These are phyloP conservation scores for Phytopythium aichiense DNA, from an alignment of 352 stramenopile genomes.

Conservation along the genomic window DNA sequence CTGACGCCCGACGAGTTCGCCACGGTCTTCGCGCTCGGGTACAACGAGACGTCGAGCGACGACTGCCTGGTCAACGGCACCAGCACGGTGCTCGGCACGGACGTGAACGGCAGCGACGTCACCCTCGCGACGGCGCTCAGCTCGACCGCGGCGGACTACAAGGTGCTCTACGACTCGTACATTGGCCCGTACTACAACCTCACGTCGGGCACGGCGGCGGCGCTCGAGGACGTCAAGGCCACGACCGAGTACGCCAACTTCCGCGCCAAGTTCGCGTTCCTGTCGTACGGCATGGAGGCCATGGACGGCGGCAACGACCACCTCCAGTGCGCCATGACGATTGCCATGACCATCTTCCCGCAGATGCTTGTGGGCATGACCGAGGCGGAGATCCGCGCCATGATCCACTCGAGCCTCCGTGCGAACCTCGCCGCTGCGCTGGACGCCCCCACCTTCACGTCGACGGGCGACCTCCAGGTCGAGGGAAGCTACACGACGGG, in stretches of 20 bases:
- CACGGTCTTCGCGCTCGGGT: slow-evolving; percentile 41
- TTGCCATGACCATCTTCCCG: slow-evolving; percentile 56
- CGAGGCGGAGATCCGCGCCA: slow-evolving; percentile 35
- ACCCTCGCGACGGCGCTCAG: slow-evolving; percentile 30
- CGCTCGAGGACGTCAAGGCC: slow-evolving; percentile 34
- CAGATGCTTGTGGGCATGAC: slow-evolving; percentile 56
- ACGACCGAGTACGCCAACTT: slow-evolving; percentile 52
- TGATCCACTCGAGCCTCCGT: slow-evolving; percentile 45
- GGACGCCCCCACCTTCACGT: slow-evolving; percentile 33
- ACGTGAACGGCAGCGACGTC: slow-evolving; percentile 34
- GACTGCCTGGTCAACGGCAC: slow-evolving; percentile 39
- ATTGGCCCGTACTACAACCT: slow-evolving; percentile 43
- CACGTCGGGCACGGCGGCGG: slow-evolving; percentile 15
- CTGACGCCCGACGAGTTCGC: slow-evolving; percentile 38
- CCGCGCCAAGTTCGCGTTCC: slow-evolving; percentile 46
- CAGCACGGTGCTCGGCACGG: slow-evolving; percentile 37
- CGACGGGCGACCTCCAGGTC: slow-evolving; percentile 29
- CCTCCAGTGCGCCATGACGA: slow-evolving; percentile 29
- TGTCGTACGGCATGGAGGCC: slow-evolving; percentile 40
- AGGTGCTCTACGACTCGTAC: slow-evolving; percentile 51
- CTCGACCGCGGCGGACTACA: slow-evolving; percentile 36
- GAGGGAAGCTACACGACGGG: slow-evolving; percentile 45
- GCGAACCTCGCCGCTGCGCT: slow-evolving; percentile 44
- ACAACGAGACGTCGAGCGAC: slow-evolving; percentile 43
- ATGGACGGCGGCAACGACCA: slow-evolving; percentile 39